Percentiles rank a stretch among this genome's conserved stretches.
Evolutionary conservation across 2,329 filamentous ascomycete species (phyloP).

Genomic region (Zalaria sp.): DNA sequence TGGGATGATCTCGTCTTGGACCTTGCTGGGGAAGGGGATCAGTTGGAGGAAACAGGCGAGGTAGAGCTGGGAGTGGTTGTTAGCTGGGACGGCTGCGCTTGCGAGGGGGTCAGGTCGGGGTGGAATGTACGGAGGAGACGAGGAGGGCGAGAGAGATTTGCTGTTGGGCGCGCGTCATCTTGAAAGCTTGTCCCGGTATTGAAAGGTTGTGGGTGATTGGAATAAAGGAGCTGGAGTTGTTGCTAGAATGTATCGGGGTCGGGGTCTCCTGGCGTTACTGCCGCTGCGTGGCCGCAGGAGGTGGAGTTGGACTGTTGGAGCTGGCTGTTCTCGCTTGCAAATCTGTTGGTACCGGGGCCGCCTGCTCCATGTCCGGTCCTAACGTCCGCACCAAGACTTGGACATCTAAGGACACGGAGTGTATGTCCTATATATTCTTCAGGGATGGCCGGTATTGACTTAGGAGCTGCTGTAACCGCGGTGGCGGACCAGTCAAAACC

Average conservation of each 20-base stretch:
- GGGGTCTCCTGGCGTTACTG: not conserved
- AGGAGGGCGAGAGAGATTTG: slow-evolving; percentile 79
- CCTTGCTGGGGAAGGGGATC: slow-evolving; percentile 59
- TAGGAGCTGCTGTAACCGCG: no score
- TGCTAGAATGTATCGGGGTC: not conserved
- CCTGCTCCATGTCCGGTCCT: no score
- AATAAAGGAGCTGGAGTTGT: slow-evolving; percentile 1
- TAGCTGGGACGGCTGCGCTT: slow-evolving; percentile 8
- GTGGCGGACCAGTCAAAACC: no score
- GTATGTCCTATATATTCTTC: not conserved
- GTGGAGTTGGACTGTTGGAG: slow-evolving; percentile 4
- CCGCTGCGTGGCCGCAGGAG: slow-evolving; percentile 2
- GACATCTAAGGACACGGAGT: not conserved
- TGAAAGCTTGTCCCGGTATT: slow-evolving; percentile 17
- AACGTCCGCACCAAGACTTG: no score
- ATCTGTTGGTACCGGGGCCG: no score
- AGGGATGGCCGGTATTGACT: not conserved
- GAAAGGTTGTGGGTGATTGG: not conserved
- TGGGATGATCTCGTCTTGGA: slow-evolving; percentile 78
- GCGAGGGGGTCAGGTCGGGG: slow-evolving; percentile 7
- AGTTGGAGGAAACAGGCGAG: slow-evolving; percentile 73
- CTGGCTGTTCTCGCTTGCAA: slow-evolving; percentile 1
- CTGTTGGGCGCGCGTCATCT: slow-evolving; percentile 89
- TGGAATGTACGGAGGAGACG: slow-evolving; percentile 61
- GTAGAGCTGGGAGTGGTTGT: slow-evolving; percentile 54